Percentiles rank a stretch among this genome's conserved stretches.
phyloP scores from a whole-genome alignment of 1,139 yeast genomes.

The Scheffersomyces parashehatae region DNA sequence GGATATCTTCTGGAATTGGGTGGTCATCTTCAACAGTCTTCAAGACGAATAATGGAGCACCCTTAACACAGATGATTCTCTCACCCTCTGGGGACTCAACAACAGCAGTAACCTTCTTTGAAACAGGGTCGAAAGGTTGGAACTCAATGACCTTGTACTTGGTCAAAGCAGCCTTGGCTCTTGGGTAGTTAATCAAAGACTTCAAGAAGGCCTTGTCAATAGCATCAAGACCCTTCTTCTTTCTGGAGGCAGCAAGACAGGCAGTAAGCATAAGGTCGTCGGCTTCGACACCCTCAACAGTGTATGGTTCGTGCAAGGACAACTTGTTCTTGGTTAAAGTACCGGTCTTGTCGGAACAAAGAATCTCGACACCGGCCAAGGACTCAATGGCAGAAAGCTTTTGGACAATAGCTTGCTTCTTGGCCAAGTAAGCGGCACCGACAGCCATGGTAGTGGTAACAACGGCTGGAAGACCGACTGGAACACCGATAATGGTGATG shows the following conservation, averaged over 20 bases:
- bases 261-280: slow-evolving; percentile 98
- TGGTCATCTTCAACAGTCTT: slow-evolving; percentile 97
- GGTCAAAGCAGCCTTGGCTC: slow-evolving; percentile 93
- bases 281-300: slow-evolving; percentile 98
- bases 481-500: slow-evolving; percentile 98
- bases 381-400: slow-evolving; percentile 98
- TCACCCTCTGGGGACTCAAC: slow-evolving; percentile 97
- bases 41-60: slow-evolving; percentile 94
- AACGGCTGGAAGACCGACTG: slow-evolving; percentile 99
- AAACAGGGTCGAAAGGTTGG: slow-evolving; percentile 97
- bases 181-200: slow-evolving; percentile 82
- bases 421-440: slow-evolving; percentile 99
- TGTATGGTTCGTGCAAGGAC: slow-evolving; percentile 97
- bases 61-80: slow-evolving; percentile 94
- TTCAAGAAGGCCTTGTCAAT: slow-evolving; percentile 97
- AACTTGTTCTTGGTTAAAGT: slow-evolving; percentile 97
- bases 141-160: slow-evolving; percentile 94
- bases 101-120: slow-evolving; percentile 93
- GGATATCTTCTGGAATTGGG: slow-evolving; percentile 94
- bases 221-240: slow-evolving; percentile 98
- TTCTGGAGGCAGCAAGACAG: slow-evolving; percentile 97
- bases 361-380: slow-evolving; percentile 97
- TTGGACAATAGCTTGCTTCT: slow-evolving; percentile 98
- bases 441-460: slow-evolving; percentile 99
- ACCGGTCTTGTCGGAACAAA: slow-evolving; percentile 99